Base-by-base conservation (phyloP, 495 filamentous ascomycete genomes). In the Aspergillus asperescens region DNA sequence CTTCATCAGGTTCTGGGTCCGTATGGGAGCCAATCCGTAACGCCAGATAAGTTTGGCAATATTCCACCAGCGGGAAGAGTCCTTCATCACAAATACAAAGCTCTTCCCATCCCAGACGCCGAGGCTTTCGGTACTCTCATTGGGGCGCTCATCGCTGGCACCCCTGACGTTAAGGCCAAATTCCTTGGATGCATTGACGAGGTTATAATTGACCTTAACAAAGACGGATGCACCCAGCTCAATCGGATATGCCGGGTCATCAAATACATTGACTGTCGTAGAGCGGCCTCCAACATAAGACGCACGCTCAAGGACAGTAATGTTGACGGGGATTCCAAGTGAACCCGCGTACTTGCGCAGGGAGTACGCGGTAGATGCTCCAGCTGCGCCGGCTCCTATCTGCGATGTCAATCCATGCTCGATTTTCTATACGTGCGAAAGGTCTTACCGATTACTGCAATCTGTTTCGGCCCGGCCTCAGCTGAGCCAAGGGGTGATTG, bases 161-260 rank as follows among this genome's bases (percentile, higher is more conserved):
- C 63, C 60, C 16, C 61, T 68, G 29, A 77, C 63, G 1, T 63
- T 65, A 4, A 99, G 81, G 23, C 79, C 82, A 59, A 96, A 88
- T 35, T 83, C 77, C 20, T 79, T 73, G n/a, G 84, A 79, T 0
- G 91, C 87, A 40, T 84, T 80, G 53, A 84, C 80, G 10, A 97
- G 80, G 60, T 91, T 95, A 13, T 81, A 68, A 63, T 99, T 99
- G 37, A 88, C 80, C 37, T 86, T 64, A 23, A 97, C 89, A 62
- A 99, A 99, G 57, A 97, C 95, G 25, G 84, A 90, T 29, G 87
- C 94, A 7, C 93, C 93, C 1, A 96, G 78, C 58, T 99, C 93
- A 40, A 96, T 79, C 5, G 88, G 89, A 39, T 81, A 68, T 0
- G 73, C 60, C 4, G 85, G 75, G 59, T 93, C 76, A 55, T 81